Conservation (phyloP, 768 basidiomycete genomes). For the Tubosaeta brunneosetosa region DNA sequence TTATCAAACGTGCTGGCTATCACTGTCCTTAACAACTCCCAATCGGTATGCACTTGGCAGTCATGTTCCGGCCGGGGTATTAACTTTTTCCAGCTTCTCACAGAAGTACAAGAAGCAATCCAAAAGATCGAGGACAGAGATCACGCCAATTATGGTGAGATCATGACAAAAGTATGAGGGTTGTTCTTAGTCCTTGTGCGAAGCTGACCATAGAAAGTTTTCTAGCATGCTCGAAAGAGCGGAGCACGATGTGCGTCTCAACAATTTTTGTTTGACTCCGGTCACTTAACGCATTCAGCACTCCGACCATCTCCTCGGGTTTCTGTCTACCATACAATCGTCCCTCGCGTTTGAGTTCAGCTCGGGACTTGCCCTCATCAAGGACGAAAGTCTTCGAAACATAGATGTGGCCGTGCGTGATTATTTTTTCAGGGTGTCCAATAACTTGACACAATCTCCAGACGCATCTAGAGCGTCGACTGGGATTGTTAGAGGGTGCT, state of each 20-base stretch:
- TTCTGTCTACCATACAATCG: conserved; percentile 21
- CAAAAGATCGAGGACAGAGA: conserved; percentile 19
- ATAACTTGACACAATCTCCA: conserved; percentile 14
- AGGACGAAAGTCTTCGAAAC: conserved; percentile 28
- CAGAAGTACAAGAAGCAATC: conserved; percentile 18
- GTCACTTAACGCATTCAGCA: conserved; percentile 17
- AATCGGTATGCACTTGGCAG: conserved; percentile 15
- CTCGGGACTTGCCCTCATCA: conserved; percentile 23
- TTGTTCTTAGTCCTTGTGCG: neutral
- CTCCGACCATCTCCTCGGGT: conserved; percentile 23
- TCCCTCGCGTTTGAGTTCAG: conserved; percentile 23
- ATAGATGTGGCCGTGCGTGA: conserved; percentile 21
- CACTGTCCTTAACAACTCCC: conserved; percentile 13
- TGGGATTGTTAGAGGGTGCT: conserved; percentile 23
- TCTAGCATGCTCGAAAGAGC: conserved; percentile 21
- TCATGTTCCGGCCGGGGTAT: neutral
- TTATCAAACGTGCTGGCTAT: conserved; percentile 18
- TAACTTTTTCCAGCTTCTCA: conserved; percentile 20
- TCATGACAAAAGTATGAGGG: conserved; percentile 20
- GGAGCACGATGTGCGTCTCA: conserved; percentile 20
- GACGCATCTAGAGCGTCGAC: conserved; percentile 28
- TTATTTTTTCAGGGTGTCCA: neutral
- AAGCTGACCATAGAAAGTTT: conserved; percentile 22
- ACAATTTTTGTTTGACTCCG: neutral
- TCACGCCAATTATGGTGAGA: conserved; percentile 16